Conservation (phyloP, 1,284 basidiomycete species). For the Microbotryum lychnidis-dioicae region DNA sequence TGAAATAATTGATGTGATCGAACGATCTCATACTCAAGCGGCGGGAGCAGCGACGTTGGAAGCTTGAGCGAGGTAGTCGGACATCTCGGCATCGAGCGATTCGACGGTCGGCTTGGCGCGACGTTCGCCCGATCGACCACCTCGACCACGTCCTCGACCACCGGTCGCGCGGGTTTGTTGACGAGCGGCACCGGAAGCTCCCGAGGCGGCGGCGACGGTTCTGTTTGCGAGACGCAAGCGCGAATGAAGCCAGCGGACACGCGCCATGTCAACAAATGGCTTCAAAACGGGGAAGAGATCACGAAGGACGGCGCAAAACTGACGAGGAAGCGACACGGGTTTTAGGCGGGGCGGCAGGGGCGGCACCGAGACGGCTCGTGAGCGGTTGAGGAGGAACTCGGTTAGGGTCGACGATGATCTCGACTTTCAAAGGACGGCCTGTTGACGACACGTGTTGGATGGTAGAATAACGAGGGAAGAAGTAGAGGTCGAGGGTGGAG, state of each 20-base stretch:
- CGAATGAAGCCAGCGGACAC: not conserved
- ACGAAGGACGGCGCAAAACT: conserved; percentile 4
- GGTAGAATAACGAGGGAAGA: not conserved
- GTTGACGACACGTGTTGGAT: conserved; percentile 31
- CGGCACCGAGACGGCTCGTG: conserved; percentile 42
- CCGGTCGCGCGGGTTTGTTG: conserved; percentile 33
- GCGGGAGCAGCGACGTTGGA: conserved; percentile 5
- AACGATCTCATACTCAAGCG: conserved; percentile 3
- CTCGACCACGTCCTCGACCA: conserved; percentile 48
- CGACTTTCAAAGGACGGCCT: conserved; percentile 98
- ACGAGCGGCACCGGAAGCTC: conserved; percentile 7
- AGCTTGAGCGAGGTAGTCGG: conserved; percentile 33
- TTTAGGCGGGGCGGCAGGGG: conserved; percentile 54
- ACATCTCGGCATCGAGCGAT: conserved; percentile 57
- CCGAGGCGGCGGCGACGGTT: conserved; percentile 24
- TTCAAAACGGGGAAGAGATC: not conserved
- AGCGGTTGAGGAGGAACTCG: conserved; percentile 46
- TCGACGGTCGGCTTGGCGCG: conserved; percentile 49
- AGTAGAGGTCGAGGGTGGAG: not conserved
- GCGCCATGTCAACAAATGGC: not conserved
- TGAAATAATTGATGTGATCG: not conserved
- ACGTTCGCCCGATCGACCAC: conserved; percentile 44
- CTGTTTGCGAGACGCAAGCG: conserved; percentile 5
- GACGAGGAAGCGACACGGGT: conserved; percentile 40
- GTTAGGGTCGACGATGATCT: conserved; percentile 86